Evolutionary conservation across 148 eudicot genomes (phyloP).

Genomic region (Heliosperma pusillum): DNA sequence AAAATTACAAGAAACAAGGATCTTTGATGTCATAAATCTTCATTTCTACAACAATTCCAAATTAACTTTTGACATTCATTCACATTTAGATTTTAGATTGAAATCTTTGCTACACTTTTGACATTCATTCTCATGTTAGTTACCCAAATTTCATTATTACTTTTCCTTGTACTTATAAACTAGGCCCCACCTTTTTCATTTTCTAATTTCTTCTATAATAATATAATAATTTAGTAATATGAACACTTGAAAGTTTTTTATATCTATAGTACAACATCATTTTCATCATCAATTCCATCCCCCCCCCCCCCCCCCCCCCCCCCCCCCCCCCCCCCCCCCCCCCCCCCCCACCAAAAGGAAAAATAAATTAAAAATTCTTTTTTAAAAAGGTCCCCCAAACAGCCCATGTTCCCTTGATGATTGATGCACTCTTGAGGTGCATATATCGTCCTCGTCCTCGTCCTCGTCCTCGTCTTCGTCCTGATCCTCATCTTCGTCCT

Average conservation of each 20-base stretch:
- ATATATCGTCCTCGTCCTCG: neutral
- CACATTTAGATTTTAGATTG: conserved; percentile 7
- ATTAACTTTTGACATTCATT: conserved; percentile 20
- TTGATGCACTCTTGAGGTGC: too few species aligned
- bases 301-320: conserved; percentile 19
- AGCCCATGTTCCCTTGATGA: neutral
- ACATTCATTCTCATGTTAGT: too few species aligned
- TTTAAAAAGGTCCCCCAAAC: neutral
- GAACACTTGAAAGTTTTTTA: conserved; percentile 31
- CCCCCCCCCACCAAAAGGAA: conserved; percentile 11
- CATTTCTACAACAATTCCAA: conserved; percentile 21
- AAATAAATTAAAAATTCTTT: neutral
- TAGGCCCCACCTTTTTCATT: neutral
- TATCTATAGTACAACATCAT: conserved; percentile 33
- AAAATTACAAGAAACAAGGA: too few species aligned
- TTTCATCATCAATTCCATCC: conserved; percentile 17
- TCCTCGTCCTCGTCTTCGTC: neutral
- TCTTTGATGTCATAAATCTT: too few species aligned
- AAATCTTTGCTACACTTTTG: too few species aligned
- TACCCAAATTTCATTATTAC: conserved; percentile 20
- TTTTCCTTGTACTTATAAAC: neutral
- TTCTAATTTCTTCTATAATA: conserved; percentile 1
- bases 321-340: conserved; percentile 18
- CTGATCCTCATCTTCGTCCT: neutral
- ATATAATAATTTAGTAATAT: conserved; percentile 26